Conservation (phyloP, 2,329 filamentous ascomycete genomes). For the Talaromyces sp. region DNA sequence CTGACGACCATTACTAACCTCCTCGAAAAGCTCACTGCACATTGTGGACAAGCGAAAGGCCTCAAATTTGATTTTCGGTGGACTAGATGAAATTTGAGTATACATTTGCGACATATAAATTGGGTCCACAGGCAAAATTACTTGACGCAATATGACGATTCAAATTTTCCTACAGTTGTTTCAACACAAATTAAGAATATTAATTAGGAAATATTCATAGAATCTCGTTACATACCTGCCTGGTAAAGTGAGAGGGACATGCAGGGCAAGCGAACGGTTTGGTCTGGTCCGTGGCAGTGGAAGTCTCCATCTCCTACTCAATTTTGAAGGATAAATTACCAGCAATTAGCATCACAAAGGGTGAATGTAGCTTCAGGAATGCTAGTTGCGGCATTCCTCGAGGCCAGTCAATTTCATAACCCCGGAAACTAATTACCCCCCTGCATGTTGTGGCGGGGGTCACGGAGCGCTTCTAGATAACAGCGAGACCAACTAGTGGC, state of each 20-base stretch:
- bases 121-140: background rate
- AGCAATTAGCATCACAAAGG: too few species aligned
- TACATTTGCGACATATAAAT: background rate
- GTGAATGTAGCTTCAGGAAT: too few species aligned
- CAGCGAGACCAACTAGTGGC: too few species aligned
- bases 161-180: background rate
- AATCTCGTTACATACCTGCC: background rate
- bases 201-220: background rate
- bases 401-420: too few species aligned
- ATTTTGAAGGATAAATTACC: background rate
- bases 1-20: background rate
- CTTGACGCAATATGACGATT: constrained; percentile 1
- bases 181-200: background rate
- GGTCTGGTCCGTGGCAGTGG: background rate
- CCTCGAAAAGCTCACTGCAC: background rate
- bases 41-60: constrained; percentile 1
- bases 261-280: constrained; percentile 2
- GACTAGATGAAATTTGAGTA: background rate
- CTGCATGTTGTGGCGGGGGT: too few species aligned
- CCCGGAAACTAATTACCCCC: too few species aligned
- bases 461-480: too few species aligned
- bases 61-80: constrained; percentile 1
- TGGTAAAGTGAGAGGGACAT: background rate
- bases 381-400: too few species aligned
- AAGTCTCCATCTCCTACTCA: background rate